Evolutionary conservation across 257 asterid species (phyloP), one percentile per base, ranked within the genome.

Genomic region (Anisodus acutangulus): DNA sequence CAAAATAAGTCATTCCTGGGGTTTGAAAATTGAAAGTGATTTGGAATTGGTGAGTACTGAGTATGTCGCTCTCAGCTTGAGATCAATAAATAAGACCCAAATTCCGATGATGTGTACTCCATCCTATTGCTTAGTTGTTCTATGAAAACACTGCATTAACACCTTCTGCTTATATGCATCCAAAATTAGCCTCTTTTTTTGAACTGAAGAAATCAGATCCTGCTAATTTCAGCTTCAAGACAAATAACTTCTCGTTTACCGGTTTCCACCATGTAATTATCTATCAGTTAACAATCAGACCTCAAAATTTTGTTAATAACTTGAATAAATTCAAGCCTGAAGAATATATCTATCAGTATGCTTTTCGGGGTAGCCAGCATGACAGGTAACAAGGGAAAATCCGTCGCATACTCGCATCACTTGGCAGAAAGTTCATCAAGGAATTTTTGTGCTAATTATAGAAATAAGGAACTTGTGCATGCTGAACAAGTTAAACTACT

Each of bases 401-500:
- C 80, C 45, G 1, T 76, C 37, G 83, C 15, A 15, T 45, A 68
- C 63, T 82, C 87, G 9, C 83, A 19, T 69, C 86, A 82, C 54
- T 22, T 35, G 22, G 13, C 43, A 62, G 88, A 72, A 35, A 49
- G 55, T 31, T 49, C 83, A 2, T 86, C 87, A 4, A 39, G 2
- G 35, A 67, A 58, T 53, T 66, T 54, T 60, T 63, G 7, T 55
- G 83, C 53, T 69, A 39, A 35, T 31, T 76, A 49, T 39, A 76
- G 16, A 17, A 37, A 8, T 55, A 41, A 3, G 82, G 82, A 82
- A 70, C 8, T 26, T 79, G 67, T 35, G 81, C 81, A 53, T 51
- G 49, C 43, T 15, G 85, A 85, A 62, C 87, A 85, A 39, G 83
- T 90, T 59, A 43, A 83, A 83, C 86, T 11, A 69, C 82, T 91